These are phyloP conservation scores for Raddia guianensis DNA, from an alignment of 176 grass and related monocot species.

Conservation along the genomic window DNA sequence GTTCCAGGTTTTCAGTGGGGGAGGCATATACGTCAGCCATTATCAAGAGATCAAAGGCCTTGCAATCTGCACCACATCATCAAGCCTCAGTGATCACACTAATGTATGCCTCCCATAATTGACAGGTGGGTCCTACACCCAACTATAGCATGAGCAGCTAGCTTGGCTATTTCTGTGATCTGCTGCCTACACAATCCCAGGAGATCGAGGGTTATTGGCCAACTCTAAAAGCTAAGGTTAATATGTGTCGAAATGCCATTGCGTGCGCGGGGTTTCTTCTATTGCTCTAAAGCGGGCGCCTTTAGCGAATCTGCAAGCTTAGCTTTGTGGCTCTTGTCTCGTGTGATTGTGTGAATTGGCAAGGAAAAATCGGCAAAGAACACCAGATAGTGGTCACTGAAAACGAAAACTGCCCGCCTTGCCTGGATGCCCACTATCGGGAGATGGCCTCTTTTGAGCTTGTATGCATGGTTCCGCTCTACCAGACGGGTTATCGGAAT, in stretches of 20 bases:
- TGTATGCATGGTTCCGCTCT: neutral
- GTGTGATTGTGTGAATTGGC: neutral
- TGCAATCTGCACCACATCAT: conserved; percentile 1
- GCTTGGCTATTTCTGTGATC: neutral
- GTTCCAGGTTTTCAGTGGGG: conserved; percentile 43
- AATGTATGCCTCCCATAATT: conserved; percentile 20
- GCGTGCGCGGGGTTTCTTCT: neutral
- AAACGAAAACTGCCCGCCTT: conserved; percentile 13
- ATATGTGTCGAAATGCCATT: conserved; percentile 31
- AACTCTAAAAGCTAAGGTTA: neutral
- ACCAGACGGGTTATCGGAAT: conserved; percentile 11
- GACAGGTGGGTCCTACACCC: conserved; percentile 15
- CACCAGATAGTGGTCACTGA: conserved; percentile 23
- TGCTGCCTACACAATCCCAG: neutral
- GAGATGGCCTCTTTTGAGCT: conserved; percentile 7
- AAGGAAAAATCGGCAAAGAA: neutral
- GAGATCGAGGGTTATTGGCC: neutral
- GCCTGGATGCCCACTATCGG: conserved; percentile 27
- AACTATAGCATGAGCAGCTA: conserved; percentile 17
- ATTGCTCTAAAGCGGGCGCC: neutral
- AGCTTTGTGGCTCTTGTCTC: neutral
- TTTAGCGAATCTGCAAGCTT: conserved; percentile 24
- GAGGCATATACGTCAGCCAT: conserved; percentile 50
- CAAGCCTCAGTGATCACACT: neutral
- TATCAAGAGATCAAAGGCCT: conserved; percentile 28